phyloP scores from a whole-genome alignment of 2,329 filamentous ascomycete genomes.

The Fonsecaea monophora region DNA sequence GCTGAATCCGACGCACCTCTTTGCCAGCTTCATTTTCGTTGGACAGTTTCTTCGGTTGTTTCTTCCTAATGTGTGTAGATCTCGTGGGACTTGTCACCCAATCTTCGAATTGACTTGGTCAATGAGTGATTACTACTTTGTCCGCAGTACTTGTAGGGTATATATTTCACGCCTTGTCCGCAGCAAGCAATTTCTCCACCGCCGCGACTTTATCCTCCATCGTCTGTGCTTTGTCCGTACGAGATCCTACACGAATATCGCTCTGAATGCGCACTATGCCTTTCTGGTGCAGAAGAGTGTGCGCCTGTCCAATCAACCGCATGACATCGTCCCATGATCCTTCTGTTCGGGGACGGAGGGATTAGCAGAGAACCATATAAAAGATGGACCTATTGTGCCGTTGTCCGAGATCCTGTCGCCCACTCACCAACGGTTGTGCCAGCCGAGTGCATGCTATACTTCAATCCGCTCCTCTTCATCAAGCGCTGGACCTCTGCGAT shows the following conservation, averaged over 20 bases:
- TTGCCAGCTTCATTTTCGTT: neutral
- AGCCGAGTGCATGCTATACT: slow-evolving; percentile 88
- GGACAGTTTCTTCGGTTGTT: neutral
- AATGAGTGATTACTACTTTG: neutral
- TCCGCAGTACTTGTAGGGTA: neutral
- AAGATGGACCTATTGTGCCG: no score
- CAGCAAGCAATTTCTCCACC: slow-evolving; percentile 61
- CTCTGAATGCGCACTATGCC: slow-evolving; percentile 86
- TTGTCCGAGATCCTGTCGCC: no score
- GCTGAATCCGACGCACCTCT: slow-evolving; percentile 3
- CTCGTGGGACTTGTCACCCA: neutral
- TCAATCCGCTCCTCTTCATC: slow-evolving; percentile 78
- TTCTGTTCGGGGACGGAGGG: slow-evolving; percentile 61
- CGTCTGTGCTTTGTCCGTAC: slow-evolving; percentile 84
- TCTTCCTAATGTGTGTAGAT: neutral
- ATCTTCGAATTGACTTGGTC: neutral
- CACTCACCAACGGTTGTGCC: slow-evolving; percentile 86
- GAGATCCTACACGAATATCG: slow-evolving; percentile 83
- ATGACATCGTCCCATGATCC: slow-evolving; percentile 91
- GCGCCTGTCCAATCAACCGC: slow-evolving; percentile 82
- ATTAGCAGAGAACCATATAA: neutral
- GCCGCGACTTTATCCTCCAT: slow-evolving; percentile 78
- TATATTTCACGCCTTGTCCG: slow-evolving; percentile 23
- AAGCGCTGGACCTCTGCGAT: slow-evolving; percentile 88
- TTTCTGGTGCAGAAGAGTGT: slow-evolving; percentile 75